These are phyloP conservation scores for Penicillium parvum DNA, from an alignment of 495 filamentous ascomycete species.

Conservation along the genomic window DNA sequence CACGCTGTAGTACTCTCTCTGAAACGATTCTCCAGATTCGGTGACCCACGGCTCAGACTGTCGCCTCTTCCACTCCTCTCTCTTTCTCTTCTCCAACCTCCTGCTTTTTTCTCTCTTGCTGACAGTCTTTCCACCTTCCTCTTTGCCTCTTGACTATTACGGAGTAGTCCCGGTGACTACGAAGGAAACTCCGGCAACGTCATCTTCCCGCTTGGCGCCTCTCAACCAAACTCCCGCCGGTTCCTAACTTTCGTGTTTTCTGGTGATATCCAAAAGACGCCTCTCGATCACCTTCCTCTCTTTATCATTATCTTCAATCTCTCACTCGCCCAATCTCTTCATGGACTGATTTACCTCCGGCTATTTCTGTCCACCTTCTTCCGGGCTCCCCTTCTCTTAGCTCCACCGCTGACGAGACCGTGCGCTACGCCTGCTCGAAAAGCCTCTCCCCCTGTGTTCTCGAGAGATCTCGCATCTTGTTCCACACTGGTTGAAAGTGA, in stretches of 20 bases:
- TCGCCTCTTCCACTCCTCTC: slow-evolving; percentile 2
- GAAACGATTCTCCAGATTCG: too few species aligned
- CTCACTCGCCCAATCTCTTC: background rate
- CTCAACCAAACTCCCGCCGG: background rate
- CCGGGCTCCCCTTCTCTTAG: background rate
- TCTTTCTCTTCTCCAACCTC: slow-evolving; percentile 6
- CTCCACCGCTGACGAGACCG: slow-evolving; percentile 7
- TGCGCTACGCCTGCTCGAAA: slow-evolving; percentile 4
- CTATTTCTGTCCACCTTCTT: slow-evolving; percentile 1
- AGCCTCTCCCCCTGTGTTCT: background rate
- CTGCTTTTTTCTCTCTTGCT: background rate
- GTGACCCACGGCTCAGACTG: slow-evolving; percentile 8
- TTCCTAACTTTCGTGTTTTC: background rate
- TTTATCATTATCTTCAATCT: too few species aligned
- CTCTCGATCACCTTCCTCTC: too few species aligned
- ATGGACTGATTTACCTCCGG: background rate
- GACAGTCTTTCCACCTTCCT: background rate
- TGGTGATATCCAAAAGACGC: too few species aligned
- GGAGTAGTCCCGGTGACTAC: slow-evolving; percentile 3
- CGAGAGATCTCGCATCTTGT: slow-evolving; percentile 8
- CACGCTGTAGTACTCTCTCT: too few species aligned
- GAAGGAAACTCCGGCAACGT: slow-evolving; percentile 11
- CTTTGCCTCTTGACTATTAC: background rate
- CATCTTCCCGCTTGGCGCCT: slow-evolving; percentile 10
- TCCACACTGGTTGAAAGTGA: slow-evolving; percentile 3